Conservation (phyloP, 352 stramenopile species). For the Phytophthora sp. region DNA sequence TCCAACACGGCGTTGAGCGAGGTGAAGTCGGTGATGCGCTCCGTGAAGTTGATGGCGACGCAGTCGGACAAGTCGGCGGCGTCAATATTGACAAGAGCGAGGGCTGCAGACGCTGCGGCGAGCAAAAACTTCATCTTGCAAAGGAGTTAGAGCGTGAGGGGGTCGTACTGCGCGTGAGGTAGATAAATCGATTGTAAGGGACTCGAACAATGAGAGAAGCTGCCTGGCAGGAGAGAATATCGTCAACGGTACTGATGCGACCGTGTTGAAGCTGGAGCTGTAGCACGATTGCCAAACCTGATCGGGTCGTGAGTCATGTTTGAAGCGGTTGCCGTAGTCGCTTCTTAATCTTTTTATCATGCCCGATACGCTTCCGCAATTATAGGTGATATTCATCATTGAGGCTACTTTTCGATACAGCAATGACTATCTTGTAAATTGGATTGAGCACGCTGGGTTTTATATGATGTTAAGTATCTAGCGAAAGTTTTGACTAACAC, state of each 20-base stretch:
- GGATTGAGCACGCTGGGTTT: too few relatives aligned
- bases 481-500: too few relatives aligned
- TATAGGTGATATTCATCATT: too few relatives aligned
- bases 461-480: too few relatives aligned
- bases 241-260: too few relatives aligned
- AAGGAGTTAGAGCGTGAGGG: background rate
- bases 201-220: background rate
- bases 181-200: conserved; percentile 16
- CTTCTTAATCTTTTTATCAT: too few relatives aligned
- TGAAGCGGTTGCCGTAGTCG: conserved; percentile 16
- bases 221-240: background rate
- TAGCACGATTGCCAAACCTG: conserved; percentile 23
- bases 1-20: conserved; percentile 42
- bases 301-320: conserved; percentile 9
- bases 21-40: conserved; percentile 30
- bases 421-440: background rate
- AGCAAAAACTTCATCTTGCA: conserved; percentile 27
- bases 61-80: conserved; percentile 24
- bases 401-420: too few relatives aligned
- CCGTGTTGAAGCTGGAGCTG: conserved; percentile 20
- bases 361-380: too few relatives aligned
- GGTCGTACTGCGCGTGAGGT: conserved; percentile 1
- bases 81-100: conserved; percentile 14
- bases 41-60: conserved; percentile 38
- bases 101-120: background rate